phyloP scores from a whole-genome alignment of 2,329 filamentous ascomycete genomes.

The Pseudopithomyces maydicus region DNA sequence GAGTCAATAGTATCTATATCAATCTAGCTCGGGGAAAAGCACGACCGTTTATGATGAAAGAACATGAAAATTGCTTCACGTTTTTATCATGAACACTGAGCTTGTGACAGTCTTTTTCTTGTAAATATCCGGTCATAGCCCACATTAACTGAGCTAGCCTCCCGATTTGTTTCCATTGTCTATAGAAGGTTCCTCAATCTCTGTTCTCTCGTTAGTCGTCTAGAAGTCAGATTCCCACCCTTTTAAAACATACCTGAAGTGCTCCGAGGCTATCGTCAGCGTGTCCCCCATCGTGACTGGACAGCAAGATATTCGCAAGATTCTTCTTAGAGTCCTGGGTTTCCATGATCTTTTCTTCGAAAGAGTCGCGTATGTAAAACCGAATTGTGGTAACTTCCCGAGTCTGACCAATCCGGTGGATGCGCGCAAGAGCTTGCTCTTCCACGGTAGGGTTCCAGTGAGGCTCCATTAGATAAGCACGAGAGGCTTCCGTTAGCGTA shows the following conservation, averaged over 20 bases:
- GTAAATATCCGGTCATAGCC: too few relatives aligned
- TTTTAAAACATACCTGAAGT: conserved; percentile 12
- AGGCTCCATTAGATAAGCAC: conserved; percentile 58
- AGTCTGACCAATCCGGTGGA: conserved; percentile 28
- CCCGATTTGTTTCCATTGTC: too few relatives aligned
- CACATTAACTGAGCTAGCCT: too few relatives aligned
- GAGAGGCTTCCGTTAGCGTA: conserved; percentile 54
- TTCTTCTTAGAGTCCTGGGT: conserved; percentile 23
- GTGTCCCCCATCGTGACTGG: conserved; percentile 18
- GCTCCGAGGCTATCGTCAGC: conserved; percentile 24
- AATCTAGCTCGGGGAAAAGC: too few relatives aligned
- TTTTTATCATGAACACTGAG: too few relatives aligned
- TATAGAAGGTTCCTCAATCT: background rate
- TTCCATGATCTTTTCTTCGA: conserved; percentile 41
- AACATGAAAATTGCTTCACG: too few relatives aligned
- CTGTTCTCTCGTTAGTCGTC: background rate
- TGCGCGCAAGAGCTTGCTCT: conserved; percentile 49
- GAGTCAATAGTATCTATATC: too few relatives aligned
- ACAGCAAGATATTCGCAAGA: conserved; percentile 19
- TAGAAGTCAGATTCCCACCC: background rate
- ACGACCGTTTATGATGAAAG: too few relatives aligned
- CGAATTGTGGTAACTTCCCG: conserved; percentile 43
- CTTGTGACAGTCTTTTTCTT: too few relatives aligned
- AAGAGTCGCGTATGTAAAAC: conserved; percentile 45
- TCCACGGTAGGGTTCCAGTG: conserved; percentile 55